Percentiles rank a stretch among this genome's conserved stretches.
These are phyloP conservation scores for Hericium erinaceus DNA, from an alignment of 768 basidiomycete genomes.

Conservation along the genomic window DNA sequence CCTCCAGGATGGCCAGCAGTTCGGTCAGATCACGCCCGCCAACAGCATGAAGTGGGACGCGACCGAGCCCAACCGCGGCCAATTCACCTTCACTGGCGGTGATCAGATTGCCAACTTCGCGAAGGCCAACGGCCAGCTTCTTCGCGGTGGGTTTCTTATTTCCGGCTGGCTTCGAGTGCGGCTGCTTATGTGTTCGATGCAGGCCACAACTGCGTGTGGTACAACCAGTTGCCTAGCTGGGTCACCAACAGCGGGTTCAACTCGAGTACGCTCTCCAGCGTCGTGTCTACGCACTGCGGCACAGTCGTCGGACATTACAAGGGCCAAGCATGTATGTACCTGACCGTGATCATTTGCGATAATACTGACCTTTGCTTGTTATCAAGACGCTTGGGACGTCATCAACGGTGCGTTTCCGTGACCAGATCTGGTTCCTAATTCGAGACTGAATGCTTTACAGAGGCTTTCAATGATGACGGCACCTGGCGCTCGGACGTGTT, in stretches of 20 bases:
- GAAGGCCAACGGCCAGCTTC: constrained; percentile 10
- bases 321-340: constrained; percentile 34
- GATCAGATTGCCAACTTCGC: constrained; percentile 38
- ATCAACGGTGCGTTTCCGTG: constrained; percentile 30
- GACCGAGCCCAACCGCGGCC: constrained; percentile 39
- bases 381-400: constrained; percentile 40
- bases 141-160: not conserved
- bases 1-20: constrained; percentile 26
- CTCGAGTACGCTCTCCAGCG: not conserved
- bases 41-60: constrained; percentile 45
- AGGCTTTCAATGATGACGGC: constrained; percentile 55
- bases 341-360: not conserved
- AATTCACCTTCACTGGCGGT: constrained; percentile 37
- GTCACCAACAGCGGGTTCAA: constrained; percentile 5
- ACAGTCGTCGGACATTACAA: constrained; percentile 45
- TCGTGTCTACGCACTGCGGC: constrained; percentile 15
- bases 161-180: not conserved
- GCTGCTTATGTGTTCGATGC: not conserved
- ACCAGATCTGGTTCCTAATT: not conserved
- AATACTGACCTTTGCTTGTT: constrained; percentile 13
- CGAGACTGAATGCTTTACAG: constrained; percentile 32
- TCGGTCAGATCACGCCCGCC: constrained; percentile 35
- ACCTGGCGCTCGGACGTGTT: constrained; percentile 47
- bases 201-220: constrained; percentile 36
- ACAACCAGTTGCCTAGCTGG: constrained; percentile 20